These are phyloP conservation scores for Emmonsia crescens DNA, from an alignment of 2,329 filamentous ascomycete genomes.

Conservation along the genomic window DNA sequence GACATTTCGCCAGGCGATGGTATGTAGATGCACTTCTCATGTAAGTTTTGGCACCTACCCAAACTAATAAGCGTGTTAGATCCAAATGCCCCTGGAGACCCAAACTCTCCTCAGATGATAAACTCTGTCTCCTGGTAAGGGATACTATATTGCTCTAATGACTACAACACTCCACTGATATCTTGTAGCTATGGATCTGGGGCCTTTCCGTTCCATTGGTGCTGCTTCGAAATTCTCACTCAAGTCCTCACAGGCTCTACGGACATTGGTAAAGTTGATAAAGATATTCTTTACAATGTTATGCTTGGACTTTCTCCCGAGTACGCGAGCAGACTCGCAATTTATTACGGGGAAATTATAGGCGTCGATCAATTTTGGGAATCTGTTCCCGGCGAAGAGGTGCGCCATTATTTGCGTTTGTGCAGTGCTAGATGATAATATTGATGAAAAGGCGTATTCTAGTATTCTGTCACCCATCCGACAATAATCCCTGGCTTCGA, in stretches of 20 bases:
- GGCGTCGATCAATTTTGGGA: constrained; percentile 2
- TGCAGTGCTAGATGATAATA: not conserved
- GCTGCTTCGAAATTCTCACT: constrained; percentile 4
- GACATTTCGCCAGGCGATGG: not conserved
- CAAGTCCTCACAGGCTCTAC: not conserved
- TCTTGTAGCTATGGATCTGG: not conserved
- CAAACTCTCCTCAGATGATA: not conserved
- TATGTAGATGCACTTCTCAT: not conserved
- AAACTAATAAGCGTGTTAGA: not conserved
- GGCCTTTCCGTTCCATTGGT: constrained; percentile 6
- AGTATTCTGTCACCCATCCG: constrained; percentile 1
- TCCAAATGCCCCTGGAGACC: not conserved
- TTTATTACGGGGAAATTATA: not conserved
- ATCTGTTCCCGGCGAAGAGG: constrained; percentile 4
- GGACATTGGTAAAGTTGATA: not conserved
- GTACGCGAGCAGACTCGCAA: not conserved
- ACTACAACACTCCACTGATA: not conserved
- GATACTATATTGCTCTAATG: not conserved
- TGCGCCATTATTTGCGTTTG: not conserved
- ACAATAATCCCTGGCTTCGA: not conserved
- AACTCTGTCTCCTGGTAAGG: not conserved
- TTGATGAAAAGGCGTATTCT: not conserved
- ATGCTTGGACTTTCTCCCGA: not conserved
- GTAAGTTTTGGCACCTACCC: not conserved
- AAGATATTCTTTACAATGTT: constrained; percentile 3